Evolutionary conservation across 176 grass and related monocot species (phyloP), one percentile per base, ranked within the genome.

Genomic region (Olyra latifolia): DNA sequence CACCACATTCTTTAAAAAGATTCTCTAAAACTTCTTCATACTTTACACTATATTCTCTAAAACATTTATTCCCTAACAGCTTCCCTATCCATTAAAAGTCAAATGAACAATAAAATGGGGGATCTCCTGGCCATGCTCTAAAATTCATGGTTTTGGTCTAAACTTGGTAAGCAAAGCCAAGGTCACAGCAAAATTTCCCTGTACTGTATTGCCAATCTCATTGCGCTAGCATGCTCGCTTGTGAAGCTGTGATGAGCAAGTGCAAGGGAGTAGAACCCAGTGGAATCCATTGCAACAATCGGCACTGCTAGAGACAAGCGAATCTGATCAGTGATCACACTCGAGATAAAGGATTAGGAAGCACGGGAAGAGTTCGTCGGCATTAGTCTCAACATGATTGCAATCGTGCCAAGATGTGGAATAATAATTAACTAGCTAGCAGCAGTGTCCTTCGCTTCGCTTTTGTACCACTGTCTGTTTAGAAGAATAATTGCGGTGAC

Each of bases 301-400:
- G 16, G 10, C 66, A 81, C 55, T 52, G 73, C 0, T 0, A 50
- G 58, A 3, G 56, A 65, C 22, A 74, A 23, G 30, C 45, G 42
- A 65, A 83, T 74, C 69, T 65, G 59, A 43, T n/a, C n/a, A n/a
- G n/a, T n/a, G n/a, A n/a, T 43, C 15, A 43, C 32, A 54, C 80
- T 72, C 13, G 54, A 81, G 59, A 35, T 25, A 50, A 72, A 82
- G 43, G 8, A 25, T 7, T n/a, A 2, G 28, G 67, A 71, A 6
- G 42, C 17, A 38, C 23, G n/a, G 13, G 29, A 72, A 60, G 27
- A 61, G 28, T 28, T 17, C 30, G 43, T 28, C n/a, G 80, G 28
- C 39, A 77, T 73, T 70, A 73, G 75, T 80, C 75, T 80, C 52
- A 20, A 24, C 68, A 32, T 69, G 69, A 84, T 80, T 44, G 81